phyloP scores from a whole-genome alignment of 202 grass and related monocot genomes.

The Zoysia matrella region DNA sequence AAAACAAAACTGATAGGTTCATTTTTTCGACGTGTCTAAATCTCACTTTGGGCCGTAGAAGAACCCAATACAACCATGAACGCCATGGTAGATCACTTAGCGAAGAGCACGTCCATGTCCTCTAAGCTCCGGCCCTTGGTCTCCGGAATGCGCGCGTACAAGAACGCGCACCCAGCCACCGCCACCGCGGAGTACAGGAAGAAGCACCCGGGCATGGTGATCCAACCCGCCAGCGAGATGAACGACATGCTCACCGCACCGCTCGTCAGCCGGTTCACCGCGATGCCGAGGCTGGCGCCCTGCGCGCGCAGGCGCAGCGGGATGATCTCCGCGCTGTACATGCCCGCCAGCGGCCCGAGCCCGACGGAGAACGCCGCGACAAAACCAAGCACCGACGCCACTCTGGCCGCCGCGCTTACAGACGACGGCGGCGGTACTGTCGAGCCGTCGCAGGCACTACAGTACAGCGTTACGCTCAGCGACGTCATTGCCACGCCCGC shows the following conservation, averaged over 20 bases:
- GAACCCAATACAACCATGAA: too few species aligned
- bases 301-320: conserved; percentile 70
- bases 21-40: too few species aligned
- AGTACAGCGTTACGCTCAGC: too few species aligned
- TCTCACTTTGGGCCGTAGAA: too few species aligned
- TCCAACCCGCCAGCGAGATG: conserved; percentile 57
- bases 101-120: conserved; percentile 46
- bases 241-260: conserved; percentile 70
- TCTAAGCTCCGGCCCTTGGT: conserved; percentile 53
- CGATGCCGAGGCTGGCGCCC: conserved; percentile 50
- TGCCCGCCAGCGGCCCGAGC: conserved; percentile 40
- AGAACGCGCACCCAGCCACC: conserved; percentile 41
- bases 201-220: conserved; percentile 29
- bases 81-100: too few species aligned
- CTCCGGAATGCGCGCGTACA: conserved; percentile 62
- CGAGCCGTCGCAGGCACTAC: too few species aligned
- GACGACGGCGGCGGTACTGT: too few species aligned
- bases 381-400: too few species aligned
- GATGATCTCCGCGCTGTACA: conserved; percentile 58
- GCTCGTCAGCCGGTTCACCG: conserved; percentile 55
- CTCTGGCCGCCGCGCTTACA: too few species aligned
- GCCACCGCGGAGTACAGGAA: conserved; percentile 60
- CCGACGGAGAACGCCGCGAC: conserved; percentile 33
- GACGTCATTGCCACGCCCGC: too few species aligned
- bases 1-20: too few species aligned